Conservation (phyloP, 306 rosid genomes). For the Astragalus membranaceus region DNA sequence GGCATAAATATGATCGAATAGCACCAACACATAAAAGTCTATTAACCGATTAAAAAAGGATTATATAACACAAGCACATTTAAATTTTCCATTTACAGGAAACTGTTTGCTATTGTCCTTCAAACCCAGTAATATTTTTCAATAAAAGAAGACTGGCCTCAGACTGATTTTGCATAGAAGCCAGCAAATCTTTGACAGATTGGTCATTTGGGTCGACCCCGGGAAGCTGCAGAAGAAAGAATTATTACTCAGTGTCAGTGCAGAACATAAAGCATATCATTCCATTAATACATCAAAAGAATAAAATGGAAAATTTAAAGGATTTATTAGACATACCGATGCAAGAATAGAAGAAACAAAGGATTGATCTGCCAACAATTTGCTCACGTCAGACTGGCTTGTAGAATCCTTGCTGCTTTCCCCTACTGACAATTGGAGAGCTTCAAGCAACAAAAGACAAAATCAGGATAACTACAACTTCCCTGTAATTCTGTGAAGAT, state of each 20-base stretch:
- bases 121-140: neutral
- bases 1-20: neutral
- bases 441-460: slow-evolving; percentile 40
- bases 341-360: slow-evolving; percentile 92
- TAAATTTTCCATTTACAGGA: neutral
- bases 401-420: slow-evolving; percentile 55
- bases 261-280: neutral
- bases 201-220: slow-evolving; percentile 98
- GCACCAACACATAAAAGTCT: neutral
- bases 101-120: neutral
- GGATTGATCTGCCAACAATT: slow-evolving; percentile 86
- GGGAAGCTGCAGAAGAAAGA: slow-evolving; percentile 74
- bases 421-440: slow-evolving; percentile 83
- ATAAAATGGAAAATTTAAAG: neutral
- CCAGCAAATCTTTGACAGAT: slow-evolving; percentile 90
- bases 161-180: slow-evolving; percentile 89
- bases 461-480: neutral
- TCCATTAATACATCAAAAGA: slow-evolving; percentile 7
- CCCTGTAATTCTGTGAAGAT: neutral
- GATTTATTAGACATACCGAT: slow-evolving; percentile 47
- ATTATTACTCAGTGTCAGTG: slow-evolving; percentile 2
- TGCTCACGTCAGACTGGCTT: slow-evolving; percentile 73
- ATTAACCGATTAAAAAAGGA: neutral
- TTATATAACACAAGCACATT: neutral
- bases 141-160: slow-evolving; percentile 43